Percentiles rank a stretch among this genome's conserved stretches.
These are phyloP conservation scores for Choiromyces venosus DNA, from an alignment of 495 filamentous ascomycete genomes.

Conservation along the genomic window DNA sequence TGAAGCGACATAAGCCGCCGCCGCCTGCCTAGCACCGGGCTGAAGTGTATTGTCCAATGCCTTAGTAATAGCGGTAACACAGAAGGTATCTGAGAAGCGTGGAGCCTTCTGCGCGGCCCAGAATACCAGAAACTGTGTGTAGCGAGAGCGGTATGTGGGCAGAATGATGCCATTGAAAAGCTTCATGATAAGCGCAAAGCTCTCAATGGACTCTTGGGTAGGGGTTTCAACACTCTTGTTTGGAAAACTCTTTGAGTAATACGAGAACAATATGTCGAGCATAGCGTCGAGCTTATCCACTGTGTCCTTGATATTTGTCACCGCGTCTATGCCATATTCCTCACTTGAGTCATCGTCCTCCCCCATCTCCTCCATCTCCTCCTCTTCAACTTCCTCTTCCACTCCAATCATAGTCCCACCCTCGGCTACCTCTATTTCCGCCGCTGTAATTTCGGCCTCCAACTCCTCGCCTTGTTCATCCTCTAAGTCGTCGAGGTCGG, in stretches of 20 bases:
- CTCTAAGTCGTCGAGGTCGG: constrained; percentile 80
- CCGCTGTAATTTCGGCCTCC: constrained; percentile 48
- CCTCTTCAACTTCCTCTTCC: constrained; percentile 46
- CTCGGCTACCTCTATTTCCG: constrained; percentile 43
- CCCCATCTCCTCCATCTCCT: constrained; percentile 59
- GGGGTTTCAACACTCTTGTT: constrained; percentile 44
- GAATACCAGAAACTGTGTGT: constrained; percentile 87
- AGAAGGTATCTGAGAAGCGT: constrained; percentile 69
- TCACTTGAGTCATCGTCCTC: constrained; percentile 49
- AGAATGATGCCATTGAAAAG: constrained; percentile 82
- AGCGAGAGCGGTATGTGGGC: constrained; percentile 78
- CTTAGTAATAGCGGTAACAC: constrained; percentile 67
- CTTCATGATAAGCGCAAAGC: constrained; percentile 66
- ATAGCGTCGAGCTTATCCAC: constrained; percentile 90
- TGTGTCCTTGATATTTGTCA: constrained; percentile 65
- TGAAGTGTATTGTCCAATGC: constrained; percentile 59
- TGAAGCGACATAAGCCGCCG: constrained; percentile 86
- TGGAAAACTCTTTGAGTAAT: constrained; percentile 66
- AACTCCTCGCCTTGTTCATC: constrained; percentile 61
- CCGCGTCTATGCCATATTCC: constrained; percentile 46
- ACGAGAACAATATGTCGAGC: constrained; percentile 78
- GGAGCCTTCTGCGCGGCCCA: constrained; percentile 79
- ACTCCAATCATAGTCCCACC: constrained; percentile 49
- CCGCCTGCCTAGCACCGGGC: constrained; percentile 66
- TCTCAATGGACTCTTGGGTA: constrained; percentile 49